Conservation (phyloP, 1,284 basidiomycete genomes). For the Hymenochaete sp. region DNA sequence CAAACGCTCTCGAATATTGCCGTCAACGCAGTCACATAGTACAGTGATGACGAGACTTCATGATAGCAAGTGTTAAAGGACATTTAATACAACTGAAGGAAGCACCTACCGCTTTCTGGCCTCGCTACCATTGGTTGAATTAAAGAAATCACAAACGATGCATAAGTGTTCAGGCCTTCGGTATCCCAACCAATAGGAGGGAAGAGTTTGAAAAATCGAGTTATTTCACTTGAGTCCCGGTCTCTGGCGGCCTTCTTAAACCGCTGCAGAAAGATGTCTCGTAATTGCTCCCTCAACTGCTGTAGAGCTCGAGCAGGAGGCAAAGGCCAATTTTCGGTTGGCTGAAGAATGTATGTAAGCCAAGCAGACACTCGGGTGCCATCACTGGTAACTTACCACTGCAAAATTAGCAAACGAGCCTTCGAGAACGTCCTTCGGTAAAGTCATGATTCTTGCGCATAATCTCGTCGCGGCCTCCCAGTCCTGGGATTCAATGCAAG, state of each 20-base stretch:
- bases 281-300: conserved; percentile 64
- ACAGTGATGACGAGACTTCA: conserved; percentile 78
- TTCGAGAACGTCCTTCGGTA: conserved; percentile 70
- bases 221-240: conserved; percentile 81
- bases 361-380: conserved; percentile 6
- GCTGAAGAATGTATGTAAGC: conserved; percentile 43
- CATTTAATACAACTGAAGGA: conserved; percentile 10
- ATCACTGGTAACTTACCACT: conserved; percentile 52
- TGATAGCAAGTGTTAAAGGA: conserved; percentile 9
- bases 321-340: conserved; percentile 79
- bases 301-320: conserved; percentile 81
- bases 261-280: conserved; percentile 69
- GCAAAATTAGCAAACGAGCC: conserved; percentile 82
- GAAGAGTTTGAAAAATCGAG: conserved; percentile 94
- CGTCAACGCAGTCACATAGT: conserved; percentile 82
- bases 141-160: conserved; percentile 85
- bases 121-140: conserved; percentile 72
- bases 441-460: conserved; percentile 82
- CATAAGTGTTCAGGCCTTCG: conserved; percentile 93
- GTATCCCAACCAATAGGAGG: conserved; percentile 85
- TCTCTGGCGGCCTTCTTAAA: conserved; percentile 75
- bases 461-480: conserved; percentile 94
- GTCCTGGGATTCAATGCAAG: conserved; percentile 77
- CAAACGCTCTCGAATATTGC: conserved; percentile 93
- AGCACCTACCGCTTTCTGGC: conserved; percentile 65